Evolutionary conservation across 78 protist genomes (phyloP).

Genomic region (Polysphondylium violaceum): DNA sequence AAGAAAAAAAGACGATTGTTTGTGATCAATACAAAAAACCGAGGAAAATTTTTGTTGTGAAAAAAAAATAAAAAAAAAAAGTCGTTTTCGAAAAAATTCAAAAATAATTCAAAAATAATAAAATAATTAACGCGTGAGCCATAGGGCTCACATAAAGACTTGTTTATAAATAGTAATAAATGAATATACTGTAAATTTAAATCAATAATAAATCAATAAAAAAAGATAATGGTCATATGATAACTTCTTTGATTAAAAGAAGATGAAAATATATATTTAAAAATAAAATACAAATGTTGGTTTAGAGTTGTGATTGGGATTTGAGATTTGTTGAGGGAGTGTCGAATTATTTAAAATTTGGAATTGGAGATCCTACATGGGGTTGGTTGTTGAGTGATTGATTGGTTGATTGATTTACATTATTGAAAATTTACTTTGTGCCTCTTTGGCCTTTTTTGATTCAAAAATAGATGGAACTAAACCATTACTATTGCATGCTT

Average conservation of each 20-base stretch:
- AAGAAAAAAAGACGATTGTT: background rate
- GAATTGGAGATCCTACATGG: too few species aligned
- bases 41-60: too few species aligned
- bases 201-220: too few species aligned
- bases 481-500: slow-evolving; percentile 54
- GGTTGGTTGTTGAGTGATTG: too few species aligned
- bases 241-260: too few species aligned
- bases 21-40: background rate
- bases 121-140: background rate
- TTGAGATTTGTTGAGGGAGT: background rate
- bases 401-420: too few species aligned
- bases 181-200: too few species aligned
- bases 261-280: too few species aligned
- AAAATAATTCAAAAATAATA: background rate
- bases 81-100: background rate
- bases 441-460: slow-evolving; percentile 63
- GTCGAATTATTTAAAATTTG: too few species aligned
- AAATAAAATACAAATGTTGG: too few species aligned
- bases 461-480: slow-evolving; percentile 64
- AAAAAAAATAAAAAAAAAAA: background rate
- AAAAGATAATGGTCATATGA: background rate
- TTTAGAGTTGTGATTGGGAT: background rate
- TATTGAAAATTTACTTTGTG: slow-evolving; percentile 65
- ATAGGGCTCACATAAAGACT: background rate
- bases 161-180: background rate